Base-by-base conservation (phyloP, 129 eudicot genomes). In the Erigeron canadensis region DNA sequence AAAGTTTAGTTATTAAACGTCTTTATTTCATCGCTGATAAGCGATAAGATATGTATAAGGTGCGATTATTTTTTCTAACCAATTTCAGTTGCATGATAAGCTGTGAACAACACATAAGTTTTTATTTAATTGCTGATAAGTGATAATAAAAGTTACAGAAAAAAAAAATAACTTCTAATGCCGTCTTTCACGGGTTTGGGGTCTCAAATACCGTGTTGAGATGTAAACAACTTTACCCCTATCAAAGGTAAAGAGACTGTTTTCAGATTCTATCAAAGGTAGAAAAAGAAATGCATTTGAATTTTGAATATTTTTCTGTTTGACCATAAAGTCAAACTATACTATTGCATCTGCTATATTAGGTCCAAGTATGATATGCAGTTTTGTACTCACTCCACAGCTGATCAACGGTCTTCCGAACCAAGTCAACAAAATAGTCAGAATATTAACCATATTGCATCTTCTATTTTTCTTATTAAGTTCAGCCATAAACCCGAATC, bases 401-500 rank as follows among this genome's bases (percentile, higher is more conserved):
- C 38, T 56, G 62, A 56, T 56, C 62, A 19, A 56, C 38, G 18
- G 62, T 56, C 62, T 56, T 56, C 62, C 62, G 15, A 56, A 56
- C 34, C 62, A 56, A 56, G 62, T 56, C 62, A 56, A 56, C 38
- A 56, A 17, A 17, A 19, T 56, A 56, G 38, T 56, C 62, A 56
- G 34, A 5, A 56, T 9, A 0, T 5, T 56, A 56, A 56, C 10
- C 61, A 55, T 55, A 55, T 16, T 13, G 37, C 61, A 55, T 56
- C n/a, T n/a, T n/a, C n/a, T n/a, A n/a, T n/a, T n/a, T 28, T 56
- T 56, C 62, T 10, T 56, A 56, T 56, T 56, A 56, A 56, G 62
- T 56, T 56, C 62, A 56, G 38, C 62, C 12, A 56, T 7, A 17
- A 48, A 48, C 55, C 55, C 55, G 5, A 8, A 56, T 56, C 62